Conservation (phyloP, 108 stramenopile species). For the Ochromonas danica region DNA sequence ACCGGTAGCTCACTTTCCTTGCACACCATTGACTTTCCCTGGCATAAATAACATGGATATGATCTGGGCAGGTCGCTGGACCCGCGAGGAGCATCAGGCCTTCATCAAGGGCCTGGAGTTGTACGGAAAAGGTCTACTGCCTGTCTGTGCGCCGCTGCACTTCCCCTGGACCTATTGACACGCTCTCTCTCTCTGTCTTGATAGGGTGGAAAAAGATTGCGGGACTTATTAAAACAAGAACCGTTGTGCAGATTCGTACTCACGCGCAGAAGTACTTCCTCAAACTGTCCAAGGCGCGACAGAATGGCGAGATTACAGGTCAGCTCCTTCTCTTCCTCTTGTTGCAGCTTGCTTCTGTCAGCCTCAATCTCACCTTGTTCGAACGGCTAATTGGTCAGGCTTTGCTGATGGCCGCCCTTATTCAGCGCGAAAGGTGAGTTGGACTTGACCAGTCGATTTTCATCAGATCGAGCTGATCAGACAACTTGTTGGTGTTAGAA, state of each 20-base stretch:
- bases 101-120: slow-evolving; percentile 76
- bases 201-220: slow-evolving; percentile 87
- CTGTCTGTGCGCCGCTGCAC: too few relatives aligned
- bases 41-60: too few relatives aligned
- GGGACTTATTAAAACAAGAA: slow-evolving; percentile 63
- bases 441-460: not conserved
- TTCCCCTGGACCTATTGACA: too few relatives aligned
- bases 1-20: too few relatives aligned
- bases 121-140: slow-evolving; percentile 80
- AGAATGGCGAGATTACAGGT: slow-evolving; percentile 37
- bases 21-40: too few relatives aligned
- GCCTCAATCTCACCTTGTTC: too few relatives aligned
- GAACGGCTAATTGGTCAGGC: not conserved
- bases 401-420: not conserved
- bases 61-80: slow-evolving; percentile 90
- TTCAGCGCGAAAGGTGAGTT: not conserved
- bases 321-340: too few relatives aligned
- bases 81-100: slow-evolving; percentile 75
- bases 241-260: slow-evolving; percentile 73
- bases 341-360: too few relatives aligned
- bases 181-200: too few relatives aligned
- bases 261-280: slow-evolving; percentile 83
- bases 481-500: not conserved
- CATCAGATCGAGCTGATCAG: not conserved
- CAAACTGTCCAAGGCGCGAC: slow-evolving; percentile 60